phyloP scores from a whole-genome alignment of 2,329 filamentous ascomycete genomes.

The Fusarium concolor region DNA sequence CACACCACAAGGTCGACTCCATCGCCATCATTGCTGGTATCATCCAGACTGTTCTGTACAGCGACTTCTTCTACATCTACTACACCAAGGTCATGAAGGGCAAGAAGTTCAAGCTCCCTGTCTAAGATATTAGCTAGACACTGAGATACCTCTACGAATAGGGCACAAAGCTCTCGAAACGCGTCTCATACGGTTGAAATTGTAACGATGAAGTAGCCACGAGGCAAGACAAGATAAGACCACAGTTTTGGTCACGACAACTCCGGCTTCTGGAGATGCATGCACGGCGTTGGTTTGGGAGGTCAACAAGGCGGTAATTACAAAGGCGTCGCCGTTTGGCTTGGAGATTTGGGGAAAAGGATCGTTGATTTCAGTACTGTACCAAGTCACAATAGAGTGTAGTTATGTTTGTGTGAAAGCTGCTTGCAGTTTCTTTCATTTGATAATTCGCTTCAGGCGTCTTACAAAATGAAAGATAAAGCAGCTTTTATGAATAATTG shows the following conservation, averaged over 20 bases:
- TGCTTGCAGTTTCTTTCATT: constrained; percentile 13
- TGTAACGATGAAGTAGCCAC: constrained; percentile 34
- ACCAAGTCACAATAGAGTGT: constrained; percentile 43
- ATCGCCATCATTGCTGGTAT: constrained; percentile 91
- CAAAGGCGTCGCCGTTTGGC: constrained; percentile 46
- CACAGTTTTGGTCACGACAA: constrained; percentile 36
- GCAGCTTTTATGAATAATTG: constrained; percentile 9
- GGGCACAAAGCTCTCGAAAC: constrained; percentile 20
- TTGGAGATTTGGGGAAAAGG: constrained; percentile 36
- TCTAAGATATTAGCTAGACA: constrained; percentile 60
- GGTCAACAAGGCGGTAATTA: constrained; percentile 44
- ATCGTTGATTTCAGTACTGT: constrained; percentile 35
- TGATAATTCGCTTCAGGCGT: background rate
- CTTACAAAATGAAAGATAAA: background rate
- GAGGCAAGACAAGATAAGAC: constrained; percentile 29
- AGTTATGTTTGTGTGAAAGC: constrained; percentile 23
- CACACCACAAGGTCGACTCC: constrained; percentile 78
- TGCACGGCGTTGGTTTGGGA: constrained; percentile 49
- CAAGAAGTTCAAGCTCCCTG: constrained; percentile 87
- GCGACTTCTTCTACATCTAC: constrained; percentile 99
- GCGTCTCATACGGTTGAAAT: constrained; percentile 14
- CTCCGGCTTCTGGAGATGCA: constrained; percentile 45
- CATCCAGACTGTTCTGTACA: constrained; percentile 94
- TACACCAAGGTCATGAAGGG: constrained; percentile 95
- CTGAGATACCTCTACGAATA: constrained; percentile 22